Base-by-base conservation (phyloP, 768 basidiomycete genomes). In the Mycena haematopus region DNA sequence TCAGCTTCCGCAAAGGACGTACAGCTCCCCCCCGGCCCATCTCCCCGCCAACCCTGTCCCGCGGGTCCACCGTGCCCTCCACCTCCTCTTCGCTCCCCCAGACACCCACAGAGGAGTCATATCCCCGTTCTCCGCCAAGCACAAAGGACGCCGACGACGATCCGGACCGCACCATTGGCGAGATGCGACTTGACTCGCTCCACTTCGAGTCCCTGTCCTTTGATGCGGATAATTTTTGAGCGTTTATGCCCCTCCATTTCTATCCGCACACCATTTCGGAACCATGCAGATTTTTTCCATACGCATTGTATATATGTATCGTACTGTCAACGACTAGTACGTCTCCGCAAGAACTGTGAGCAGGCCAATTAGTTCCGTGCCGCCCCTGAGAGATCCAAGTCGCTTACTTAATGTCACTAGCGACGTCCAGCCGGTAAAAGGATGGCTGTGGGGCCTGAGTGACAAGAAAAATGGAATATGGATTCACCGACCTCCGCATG, bases 351-450 rank as follows among this genome's bases (percentile, higher is more conserved):
- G 65, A 52, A 75, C 74, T 75, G n/a, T 8, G 27, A 53, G 44
- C 31, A 19, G 15, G 4, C 40, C 24, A 22, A 21, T 47, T 33
- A 63, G 35, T 29, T 42, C 51, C 9, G 27, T 33, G 24, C 52
- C 4, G 36, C 44, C 42, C 19, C 46, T n/a, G 33, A 51, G 36
- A 22, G 27, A 44, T 35, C 21, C 46, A 31, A 54, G 1, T 17
- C 49, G 47, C 93, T 81, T 75, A 96, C 95, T 95, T 69, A 96
- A 77, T 31, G 93, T 87, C 24, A 93, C 85, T 46, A 96, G 79
- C 47, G 95, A 94, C 27, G 95, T 96, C 96, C 95, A 97, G 11
- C 96, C 96, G 13, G 96, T 97, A 78, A 98, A 99, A 0, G 96
- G 95, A 75, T 96, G 94, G 70, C 95, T 95, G 69, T 50, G 56